Percentiles rank a stretch among this genome's conserved stretches.
These are phyloP conservation scores for Epichloe sibirici DNA, from an alignment of 2,329 filamentous ascomycete species.

Conservation along the genomic window DNA sequence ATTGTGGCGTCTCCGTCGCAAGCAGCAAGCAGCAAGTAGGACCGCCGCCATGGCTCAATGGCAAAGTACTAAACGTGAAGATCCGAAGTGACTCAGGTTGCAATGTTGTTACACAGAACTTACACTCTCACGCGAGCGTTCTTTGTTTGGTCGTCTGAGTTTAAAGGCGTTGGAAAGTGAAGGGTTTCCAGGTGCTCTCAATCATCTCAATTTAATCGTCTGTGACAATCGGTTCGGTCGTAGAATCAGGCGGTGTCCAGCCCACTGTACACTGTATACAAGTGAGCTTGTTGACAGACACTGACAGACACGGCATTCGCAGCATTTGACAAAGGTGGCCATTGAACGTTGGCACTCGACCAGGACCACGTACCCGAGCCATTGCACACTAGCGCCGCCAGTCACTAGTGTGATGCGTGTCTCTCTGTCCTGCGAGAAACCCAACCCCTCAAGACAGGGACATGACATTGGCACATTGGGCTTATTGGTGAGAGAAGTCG, in stretches of 20 bases:
- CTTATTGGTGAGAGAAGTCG: background rate
- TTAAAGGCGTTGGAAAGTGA: no score
- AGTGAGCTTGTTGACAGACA: no score
- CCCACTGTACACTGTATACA: no score
- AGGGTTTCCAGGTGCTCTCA: no score
- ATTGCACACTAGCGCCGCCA: background rate
- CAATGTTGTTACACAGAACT: no score
- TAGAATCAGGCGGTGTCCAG: background rate
- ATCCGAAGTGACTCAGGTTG: no score
- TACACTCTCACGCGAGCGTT: no score
- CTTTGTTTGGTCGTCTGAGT: no score
- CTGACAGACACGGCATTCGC: no score
- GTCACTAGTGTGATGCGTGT: background rate
- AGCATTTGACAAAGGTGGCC: background rate
- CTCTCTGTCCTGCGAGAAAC: background rate
- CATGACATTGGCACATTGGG: background rate
- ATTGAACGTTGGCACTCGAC: background rate
- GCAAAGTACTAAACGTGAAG: no score
- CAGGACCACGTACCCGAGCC: background rate
- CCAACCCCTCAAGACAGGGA: background rate
- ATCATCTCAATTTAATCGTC: no score
- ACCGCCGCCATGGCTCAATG: no score
- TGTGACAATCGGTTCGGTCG: background rate
- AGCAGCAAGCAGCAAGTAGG: background rate
- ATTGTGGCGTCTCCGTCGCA: background rate